Base-by-base conservation (phyloP, 129 eudicot genomes). In the Centaurea solstitialis region DNA sequence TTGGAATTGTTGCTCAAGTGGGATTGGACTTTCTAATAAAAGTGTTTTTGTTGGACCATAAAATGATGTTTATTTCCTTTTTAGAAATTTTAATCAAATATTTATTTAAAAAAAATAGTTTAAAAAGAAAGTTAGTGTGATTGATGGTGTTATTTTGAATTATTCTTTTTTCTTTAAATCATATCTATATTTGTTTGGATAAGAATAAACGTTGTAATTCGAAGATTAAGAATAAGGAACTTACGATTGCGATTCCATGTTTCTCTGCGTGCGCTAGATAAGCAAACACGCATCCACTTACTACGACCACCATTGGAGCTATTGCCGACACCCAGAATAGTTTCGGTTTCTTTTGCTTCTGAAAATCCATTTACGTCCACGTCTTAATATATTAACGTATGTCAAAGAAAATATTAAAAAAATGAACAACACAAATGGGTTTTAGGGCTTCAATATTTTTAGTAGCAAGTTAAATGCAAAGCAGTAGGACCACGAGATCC, bases 261-360 rank as follows among this genome's bases (percentile, higher is more conserved):
- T 89, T 94, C 23, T 92, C 93, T 0, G 85, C 92, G 79, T 94
- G 92, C 28, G 90, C 87, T 9, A 93, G 70, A 78, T 91, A 96
- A 30, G 96, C 92, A 68, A 96, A 82, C 22, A 87, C 70, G 50
- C 98, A 80, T n/a, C 97, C 98, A 7, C 68, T 64, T 6, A 88
- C 21, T 22, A 96, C 99, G 6, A 83, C 85, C 72, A 84, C 80
- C 73, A 93, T 86, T 2, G 99, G 99, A 59, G 92, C 95, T 47
- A 91, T 86, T 7, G 99, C 99, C 33, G 99, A 87, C 53, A 96
- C 90, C 94, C 93, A 89, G 76, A 93, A 93, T 40, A 93, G 41
- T 80, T 91, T 89, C 3, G 99, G 98, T 50, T 78, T 91, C 87
- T 80, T 93, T 57, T 87, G 83, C 70, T 88, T 96, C 99, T 96